phyloP scores from a whole-genome alignment of 2,329 filamentous ascomycete species.

The Helotiales sp. region DNA sequence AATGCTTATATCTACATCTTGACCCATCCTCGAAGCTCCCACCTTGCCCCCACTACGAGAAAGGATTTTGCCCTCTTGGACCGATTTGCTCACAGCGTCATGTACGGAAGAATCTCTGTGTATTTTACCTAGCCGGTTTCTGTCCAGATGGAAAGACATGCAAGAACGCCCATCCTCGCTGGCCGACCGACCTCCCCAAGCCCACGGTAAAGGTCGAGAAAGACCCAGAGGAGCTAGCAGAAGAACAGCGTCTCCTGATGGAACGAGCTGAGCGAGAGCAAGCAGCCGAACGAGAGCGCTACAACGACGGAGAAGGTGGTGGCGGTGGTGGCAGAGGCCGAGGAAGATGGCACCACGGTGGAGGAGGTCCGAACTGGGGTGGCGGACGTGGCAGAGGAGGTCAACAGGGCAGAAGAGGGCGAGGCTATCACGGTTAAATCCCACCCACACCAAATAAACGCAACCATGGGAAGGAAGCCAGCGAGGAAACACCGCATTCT shows the following conservation, averaged over 20 bases:
- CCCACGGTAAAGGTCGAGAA: conserved; percentile 71
- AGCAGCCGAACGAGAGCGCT: conserved; percentile 49
- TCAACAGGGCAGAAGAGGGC: conserved; percentile 32
- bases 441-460: not conserved
- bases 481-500: not conserved
- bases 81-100: conserved; percentile 88
- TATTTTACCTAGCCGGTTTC: conserved; percentile 90
- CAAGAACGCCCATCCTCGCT: conserved; percentile 80
- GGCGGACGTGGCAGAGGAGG: conserved; percentile 39
- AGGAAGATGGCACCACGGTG: conserved; percentile 42
- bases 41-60: conserved; percentile 89
- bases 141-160: conserved; percentile 84
- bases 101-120: conserved; percentile 79
- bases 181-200: conserved; percentile 73
- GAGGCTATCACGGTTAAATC: conserved; percentile 35
- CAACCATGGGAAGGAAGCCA: conserved; percentile 9
- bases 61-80: conserved; percentile 91
- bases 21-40: conserved; percentile 80
- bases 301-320: conserved; percentile 44
- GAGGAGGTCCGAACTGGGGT: conserved; percentile 44
- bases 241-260: conserved; percentile 62
- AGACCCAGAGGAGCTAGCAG: conserved; percentile 59
- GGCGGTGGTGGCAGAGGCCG: conserved; percentile 37
- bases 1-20: conserved; percentile 92
- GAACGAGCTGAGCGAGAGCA: conserved; percentile 58